Evolutionary conservation across 2,329 filamentous ascomycete species (phyloP).

Genomic region (Alternaria rosae): DNA sequence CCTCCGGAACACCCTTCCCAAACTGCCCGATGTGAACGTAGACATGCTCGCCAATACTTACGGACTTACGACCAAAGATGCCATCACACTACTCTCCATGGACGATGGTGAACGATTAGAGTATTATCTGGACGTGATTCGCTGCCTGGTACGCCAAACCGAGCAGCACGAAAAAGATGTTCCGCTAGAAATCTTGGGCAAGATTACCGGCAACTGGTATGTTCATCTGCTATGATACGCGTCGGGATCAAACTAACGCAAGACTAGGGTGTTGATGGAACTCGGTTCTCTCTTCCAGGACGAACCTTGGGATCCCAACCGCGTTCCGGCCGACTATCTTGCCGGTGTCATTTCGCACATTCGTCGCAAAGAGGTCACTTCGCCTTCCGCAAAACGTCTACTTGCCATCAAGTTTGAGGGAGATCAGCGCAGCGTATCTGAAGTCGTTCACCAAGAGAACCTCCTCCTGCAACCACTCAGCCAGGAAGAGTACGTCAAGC

Average conservation of each 20-base stretch:
- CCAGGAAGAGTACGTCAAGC: slow-evolving; percentile 61
- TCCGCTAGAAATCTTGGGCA: slow-evolving; percentile 46
- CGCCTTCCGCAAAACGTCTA: slow-evolving; percentile 67
- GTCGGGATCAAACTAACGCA: slow-evolving; percentile 1
- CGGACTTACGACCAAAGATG: slow-evolving; percentile 80
- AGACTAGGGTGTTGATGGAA: slow-evolving; percentile 58
- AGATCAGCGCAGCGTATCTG: slow-evolving; percentile 56
- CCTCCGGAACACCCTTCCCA: slow-evolving; percentile 69
- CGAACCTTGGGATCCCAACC: slow-evolving; percentile 52
- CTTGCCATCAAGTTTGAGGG: slow-evolving; percentile 64
- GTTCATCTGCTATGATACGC: slow-evolving; percentile 6
- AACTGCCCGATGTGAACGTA: slow-evolving; percentile 75
- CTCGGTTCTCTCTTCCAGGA: slow-evolving; percentile 58
- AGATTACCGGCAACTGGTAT: slow-evolving; percentile 65
- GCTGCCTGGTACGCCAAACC: slow-evolving; percentile 22
- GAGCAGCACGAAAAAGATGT: slow-evolving; percentile 33
- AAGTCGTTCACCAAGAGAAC: slow-evolving; percentile 65
- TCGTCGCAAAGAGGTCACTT: slow-evolving; percentile 55
- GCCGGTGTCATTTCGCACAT: slow-evolving; percentile 55
- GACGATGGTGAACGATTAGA: slow-evolving; percentile 82
- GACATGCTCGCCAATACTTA: slow-evolving; percentile 68
- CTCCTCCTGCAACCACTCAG: slow-evolving; percentile 64
- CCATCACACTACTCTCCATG: slow-evolving; percentile 76
- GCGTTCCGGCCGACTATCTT: slow-evolving; percentile 51
- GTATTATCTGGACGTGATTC: slow-evolving; percentile 76